Evolutionary conservation across 371 early-diverging fungal genomes (phyloP).

Genomic region (Nematocida minor): DNA sequence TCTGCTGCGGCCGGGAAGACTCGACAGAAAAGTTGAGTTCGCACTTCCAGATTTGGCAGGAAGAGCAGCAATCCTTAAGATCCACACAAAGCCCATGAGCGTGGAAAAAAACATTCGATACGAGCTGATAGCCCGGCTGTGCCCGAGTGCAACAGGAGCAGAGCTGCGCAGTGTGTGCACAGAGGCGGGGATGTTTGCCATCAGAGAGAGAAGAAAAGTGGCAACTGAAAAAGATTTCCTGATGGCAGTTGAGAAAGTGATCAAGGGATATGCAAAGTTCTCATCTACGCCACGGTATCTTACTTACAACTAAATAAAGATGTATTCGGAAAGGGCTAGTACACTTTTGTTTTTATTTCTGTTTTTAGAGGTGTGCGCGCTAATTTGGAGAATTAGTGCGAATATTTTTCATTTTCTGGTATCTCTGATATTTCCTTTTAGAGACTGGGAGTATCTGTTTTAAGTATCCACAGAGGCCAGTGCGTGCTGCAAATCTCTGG

Average conservation of each 20-base stretch:
- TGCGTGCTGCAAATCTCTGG: no score
- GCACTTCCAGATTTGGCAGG: slow-evolving; percentile 82
- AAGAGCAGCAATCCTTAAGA: slow-evolving; percentile 91
- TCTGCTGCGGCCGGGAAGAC: slow-evolving; percentile 90
- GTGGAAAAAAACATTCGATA: slow-evolving; percentile 86
- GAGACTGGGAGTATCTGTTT: no score
- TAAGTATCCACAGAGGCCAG: no score
- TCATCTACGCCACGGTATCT: slow-evolving; percentile 79
- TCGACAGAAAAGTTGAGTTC: slow-evolving; percentile 99
- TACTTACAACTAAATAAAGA: slow-evolving; percentile 66
- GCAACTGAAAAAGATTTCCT: slow-evolving; percentile 99
- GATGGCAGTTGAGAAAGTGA: slow-evolving; percentile 97
- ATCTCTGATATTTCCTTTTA: no score
- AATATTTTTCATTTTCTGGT: not conserved
- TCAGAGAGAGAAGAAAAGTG: slow-evolving; percentile 90
- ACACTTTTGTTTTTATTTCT: no score
- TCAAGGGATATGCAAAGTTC: slow-evolving; percentile 94
- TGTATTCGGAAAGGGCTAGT: not conserved
- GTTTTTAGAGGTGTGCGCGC: no score
- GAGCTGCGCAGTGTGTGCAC: slow-evolving; percentile 94
- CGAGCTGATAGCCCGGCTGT: slow-evolving; percentile 93
- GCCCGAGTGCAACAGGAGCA: slow-evolving; percentile 92
- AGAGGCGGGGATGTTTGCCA: slow-evolving; percentile 99
- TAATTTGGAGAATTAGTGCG: no score
- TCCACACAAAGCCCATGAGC: slow-evolving; percentile 96